These are phyloP conservation scores for Yamadazyma atmosphaerica DNA, from an alignment of 1,139 yeast genomes.

Conservation along the genomic window DNA sequence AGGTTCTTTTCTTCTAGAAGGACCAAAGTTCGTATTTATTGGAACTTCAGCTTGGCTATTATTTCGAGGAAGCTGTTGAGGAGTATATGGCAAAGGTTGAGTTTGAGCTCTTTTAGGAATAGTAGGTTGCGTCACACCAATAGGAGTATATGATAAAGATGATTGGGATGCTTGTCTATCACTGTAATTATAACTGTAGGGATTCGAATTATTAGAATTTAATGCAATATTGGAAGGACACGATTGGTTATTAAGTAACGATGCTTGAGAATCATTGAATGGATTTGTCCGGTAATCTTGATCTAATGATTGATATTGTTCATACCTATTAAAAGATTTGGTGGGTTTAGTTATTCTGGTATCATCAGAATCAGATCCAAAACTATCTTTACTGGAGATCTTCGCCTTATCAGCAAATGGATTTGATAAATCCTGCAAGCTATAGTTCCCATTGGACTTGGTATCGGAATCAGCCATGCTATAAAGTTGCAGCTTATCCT, in stretches of 20 bases:
- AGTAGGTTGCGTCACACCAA: constrained; percentile 1
- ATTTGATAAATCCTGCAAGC: constrained; percentile 11
- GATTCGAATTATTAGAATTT: neutral
- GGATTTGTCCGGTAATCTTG: constrained; percentile 7
- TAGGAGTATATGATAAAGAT: constrained; percentile 4
- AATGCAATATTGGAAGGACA: neutral
- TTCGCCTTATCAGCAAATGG: constrained; percentile 10
- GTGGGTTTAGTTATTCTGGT: neutral
- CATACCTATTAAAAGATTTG: neutral
- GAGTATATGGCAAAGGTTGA: constrained; percentile 4
- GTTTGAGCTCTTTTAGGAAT: constrained; percentile 5
- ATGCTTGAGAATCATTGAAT: constrained; percentile 9
- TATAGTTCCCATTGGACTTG: constrained; percentile 6
- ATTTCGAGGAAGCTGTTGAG: neutral
- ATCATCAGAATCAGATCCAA: neutral
- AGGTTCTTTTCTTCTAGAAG: no score
- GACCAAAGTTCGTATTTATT: no score
- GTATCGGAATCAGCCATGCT: no score
- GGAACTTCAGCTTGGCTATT: no score
- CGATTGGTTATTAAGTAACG: neutral
- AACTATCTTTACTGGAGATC: constrained; percentile 1
- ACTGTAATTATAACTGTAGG: neutral
- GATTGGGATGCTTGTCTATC: constrained; percentile 5
- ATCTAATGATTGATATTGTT: neutral
- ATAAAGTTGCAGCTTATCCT: no score